These are phyloP conservation scores for Corynascus novoguineensis DNA, from an alignment of 495 filamentous ascomycete genomes.

Conservation along the genomic window DNA sequence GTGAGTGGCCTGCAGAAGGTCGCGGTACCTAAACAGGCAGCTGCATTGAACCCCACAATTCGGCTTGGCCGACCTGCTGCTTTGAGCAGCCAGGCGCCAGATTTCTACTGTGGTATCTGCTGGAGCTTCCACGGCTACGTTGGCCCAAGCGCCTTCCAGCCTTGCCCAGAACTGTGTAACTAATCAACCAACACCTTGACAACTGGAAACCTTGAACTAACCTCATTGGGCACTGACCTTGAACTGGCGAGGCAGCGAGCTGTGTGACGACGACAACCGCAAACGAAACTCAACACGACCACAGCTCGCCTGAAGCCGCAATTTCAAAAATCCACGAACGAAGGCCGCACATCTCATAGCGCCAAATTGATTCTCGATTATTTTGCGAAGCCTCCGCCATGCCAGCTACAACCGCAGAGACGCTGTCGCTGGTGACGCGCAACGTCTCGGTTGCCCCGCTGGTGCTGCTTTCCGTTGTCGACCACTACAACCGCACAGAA, in stretches of 20 bases:
- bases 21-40: conserved; percentile 7
- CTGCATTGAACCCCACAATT: background rate
- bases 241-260: conserved; percentile 30
- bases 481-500: conserved; percentile 92
- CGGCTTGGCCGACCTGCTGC: conserved; percentile 14
- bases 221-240: conserved; percentile 30
- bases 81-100: too few species aligned
- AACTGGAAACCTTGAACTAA: conserved; percentile 19
- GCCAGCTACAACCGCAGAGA: conserved; percentile 93
- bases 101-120: too few species aligned
- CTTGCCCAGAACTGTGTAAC: too few species aligned
- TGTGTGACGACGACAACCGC: conserved; percentile 29
- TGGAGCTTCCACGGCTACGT: background rate
- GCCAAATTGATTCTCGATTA: background rate
- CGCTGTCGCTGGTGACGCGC: conserved; percentile 82
- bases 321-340: conserved; percentile 12
- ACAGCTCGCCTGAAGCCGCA: conserved; percentile 6
- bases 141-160: conserved; percentile 14
- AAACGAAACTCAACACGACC: conserved; percentile 5
- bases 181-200: conserved; percentile 10
- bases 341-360: background rate
- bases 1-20: background rate
- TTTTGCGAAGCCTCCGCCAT: conserved; percentile 45
- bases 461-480: conserved; percentile 95
- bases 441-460: conserved; percentile 96